Evolutionary conservation across 2,329 filamentous ascomycete genomes (phyloP).

Genomic region (Trematosphaeria pertusa): DNA sequence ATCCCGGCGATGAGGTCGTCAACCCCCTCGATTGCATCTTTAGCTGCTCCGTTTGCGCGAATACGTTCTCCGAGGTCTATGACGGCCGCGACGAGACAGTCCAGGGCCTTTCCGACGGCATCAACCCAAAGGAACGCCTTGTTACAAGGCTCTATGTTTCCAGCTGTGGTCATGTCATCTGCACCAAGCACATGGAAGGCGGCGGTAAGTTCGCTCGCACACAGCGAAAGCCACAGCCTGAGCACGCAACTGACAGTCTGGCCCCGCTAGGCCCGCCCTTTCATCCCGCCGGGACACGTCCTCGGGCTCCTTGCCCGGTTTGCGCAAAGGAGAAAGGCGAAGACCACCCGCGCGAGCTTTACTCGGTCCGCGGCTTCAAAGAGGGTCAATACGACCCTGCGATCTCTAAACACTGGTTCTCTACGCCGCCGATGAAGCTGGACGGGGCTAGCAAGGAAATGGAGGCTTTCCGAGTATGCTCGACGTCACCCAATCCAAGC

Average conservation of each 20-base stretch:
- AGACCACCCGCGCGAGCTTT: constrained; percentile 46
- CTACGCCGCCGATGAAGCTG: constrained; percentile 53
- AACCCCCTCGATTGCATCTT: constrained; percentile 55
- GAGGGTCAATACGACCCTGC: constrained; percentile 51
- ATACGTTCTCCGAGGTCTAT: constrained; percentile 55
- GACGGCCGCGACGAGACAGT: constrained; percentile 44
- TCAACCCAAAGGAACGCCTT: constrained; percentile 44
- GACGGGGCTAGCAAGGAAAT: constrained; percentile 44
- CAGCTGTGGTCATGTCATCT: constrained; percentile 58
- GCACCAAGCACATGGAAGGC: constrained; percentile 56
- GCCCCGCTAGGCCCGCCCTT: constrained; percentile 53
- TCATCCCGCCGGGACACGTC: constrained; percentile 49
- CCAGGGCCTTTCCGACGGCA: constrained; percentile 46
- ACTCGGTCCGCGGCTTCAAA: constrained; percentile 53
- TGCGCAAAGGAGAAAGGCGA: constrained; percentile 50
- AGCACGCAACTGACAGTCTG: constrained; percentile 1
- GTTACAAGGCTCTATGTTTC: constrained; percentile 57
- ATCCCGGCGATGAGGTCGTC: constrained; percentile 33
- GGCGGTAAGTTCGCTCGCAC: constrained; percentile 50
- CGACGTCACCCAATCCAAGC: too few species aligned
- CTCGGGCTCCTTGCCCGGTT: constrained; percentile 54
- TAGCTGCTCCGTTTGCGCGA: constrained; percentile 57
- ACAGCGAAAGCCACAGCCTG: neutral
- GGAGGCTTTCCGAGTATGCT: constrained; percentile 53
- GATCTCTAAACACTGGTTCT: constrained; percentile 54